These are phyloP conservation scores for Apophysomyces elegans DNA, from an alignment of 371 early-diverging fungal genomes.

Conservation along the genomic window DNA sequence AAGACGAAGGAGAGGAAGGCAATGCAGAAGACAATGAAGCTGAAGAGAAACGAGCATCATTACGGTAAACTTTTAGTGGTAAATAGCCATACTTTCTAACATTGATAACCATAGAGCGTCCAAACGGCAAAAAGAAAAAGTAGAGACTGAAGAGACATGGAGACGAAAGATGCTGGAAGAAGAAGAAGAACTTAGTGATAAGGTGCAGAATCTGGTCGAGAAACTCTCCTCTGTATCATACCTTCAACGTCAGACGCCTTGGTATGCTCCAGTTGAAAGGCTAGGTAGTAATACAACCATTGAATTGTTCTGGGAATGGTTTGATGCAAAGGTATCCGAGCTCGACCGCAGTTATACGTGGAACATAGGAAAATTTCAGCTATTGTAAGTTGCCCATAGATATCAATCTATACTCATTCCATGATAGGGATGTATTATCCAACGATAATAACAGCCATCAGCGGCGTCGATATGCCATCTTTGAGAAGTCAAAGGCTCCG, in stretches of 20 bases:
- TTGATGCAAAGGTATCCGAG: conserved; percentile 47
- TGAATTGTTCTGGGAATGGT: conserved; percentile 41
- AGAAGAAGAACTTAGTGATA: conserved; percentile 44
- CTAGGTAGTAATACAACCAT: neutral
- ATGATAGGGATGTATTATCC: neutral
- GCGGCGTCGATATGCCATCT: conserved; percentile 10
- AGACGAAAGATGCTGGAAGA: conserved; percentile 59
- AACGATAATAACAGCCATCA: neutral
- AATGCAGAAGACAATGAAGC: conserved; percentile 32
- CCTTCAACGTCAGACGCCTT: conserved; percentile 13
- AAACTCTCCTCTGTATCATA: conserved; percentile 20
- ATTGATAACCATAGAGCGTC: conserved; percentile 46
- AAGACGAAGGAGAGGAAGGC: conserved; percentile 15
- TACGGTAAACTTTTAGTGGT: conserved; percentile 45
- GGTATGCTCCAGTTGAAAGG: conserved; percentile 15
- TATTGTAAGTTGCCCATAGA: conserved; percentile 16
- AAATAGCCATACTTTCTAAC: neutral
- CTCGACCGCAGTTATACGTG: conserved; percentile 34
- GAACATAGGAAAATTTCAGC: conserved; percentile 30
- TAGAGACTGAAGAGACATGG: conserved; percentile 59
- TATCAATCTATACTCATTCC: neutral
- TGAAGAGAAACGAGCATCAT: conserved; percentile 53
- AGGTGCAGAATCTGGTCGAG: conserved; percentile 44
- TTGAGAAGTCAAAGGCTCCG: conserved; percentile 6
- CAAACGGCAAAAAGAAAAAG: conserved; percentile 60